These are phyloP conservation scores for Babesia gibsoni DNA, from an alignment of 169 alveolate genomes.

Conservation along the genomic window DNA sequence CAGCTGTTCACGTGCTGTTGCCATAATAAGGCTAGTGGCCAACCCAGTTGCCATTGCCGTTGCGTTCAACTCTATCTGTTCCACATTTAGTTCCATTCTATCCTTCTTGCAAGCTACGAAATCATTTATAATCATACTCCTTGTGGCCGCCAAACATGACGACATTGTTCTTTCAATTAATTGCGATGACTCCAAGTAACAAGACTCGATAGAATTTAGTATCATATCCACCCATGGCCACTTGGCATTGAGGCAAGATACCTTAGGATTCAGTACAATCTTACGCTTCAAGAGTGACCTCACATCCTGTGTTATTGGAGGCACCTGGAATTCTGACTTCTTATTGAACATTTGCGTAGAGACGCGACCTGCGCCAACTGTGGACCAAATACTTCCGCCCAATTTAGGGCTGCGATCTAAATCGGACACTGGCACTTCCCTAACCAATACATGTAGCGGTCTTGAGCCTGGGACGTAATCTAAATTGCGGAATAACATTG, in stretches of 20 bases:
- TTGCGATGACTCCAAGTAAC: constrained; percentile 44
- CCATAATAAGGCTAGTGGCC: constrained; percentile 57
- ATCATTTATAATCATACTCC: constrained; percentile 32
- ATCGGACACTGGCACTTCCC: constrained; percentile 33
- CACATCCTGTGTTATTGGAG: constrained; percentile 51
- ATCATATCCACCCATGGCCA: constrained; percentile 46
- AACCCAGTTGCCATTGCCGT: constrained; percentile 64
- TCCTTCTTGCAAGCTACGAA: constrained; percentile 24
- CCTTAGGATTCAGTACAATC: constrained; percentile 48
- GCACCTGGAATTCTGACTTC: constrained; percentile 35
- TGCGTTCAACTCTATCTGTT: constrained; percentile 31
- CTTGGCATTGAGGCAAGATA: constrained; percentile 15
- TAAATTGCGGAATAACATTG: constrained; percentile 75
- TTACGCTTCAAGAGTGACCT: constrained; percentile 46
- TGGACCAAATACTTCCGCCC: constrained; percentile 48
- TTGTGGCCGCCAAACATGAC: constrained; percentile 39
- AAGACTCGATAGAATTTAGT: constrained; percentile 46
- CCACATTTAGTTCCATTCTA: constrained; percentile 27
- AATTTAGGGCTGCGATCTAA: constrained; percentile 51
- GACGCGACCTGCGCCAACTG: not conserved
- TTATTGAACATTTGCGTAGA: not conserved
- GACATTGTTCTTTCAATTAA: constrained; percentile 49
- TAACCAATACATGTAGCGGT: not conserved
- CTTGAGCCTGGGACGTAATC: constrained; percentile 37
- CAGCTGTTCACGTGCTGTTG: constrained; percentile 17